A percentile compares a stretch with the other conserved stretches of the same genome.
Evolutionary conservation across 2,329 filamentous ascomycete species (phyloP).

Genomic region (Aureobasidium sp.): DNA sequence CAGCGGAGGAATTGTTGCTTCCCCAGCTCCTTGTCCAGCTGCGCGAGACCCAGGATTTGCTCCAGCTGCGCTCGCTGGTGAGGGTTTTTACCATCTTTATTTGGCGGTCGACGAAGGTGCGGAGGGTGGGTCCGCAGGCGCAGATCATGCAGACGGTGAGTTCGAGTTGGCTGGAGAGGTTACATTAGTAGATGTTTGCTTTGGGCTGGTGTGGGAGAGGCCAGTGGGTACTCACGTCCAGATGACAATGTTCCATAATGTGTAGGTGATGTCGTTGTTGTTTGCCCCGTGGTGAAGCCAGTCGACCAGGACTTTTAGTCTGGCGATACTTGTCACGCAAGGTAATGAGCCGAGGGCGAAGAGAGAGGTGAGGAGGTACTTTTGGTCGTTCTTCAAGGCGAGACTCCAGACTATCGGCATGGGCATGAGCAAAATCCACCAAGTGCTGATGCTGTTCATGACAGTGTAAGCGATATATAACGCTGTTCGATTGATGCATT

Average conservation of each 20-base stretch:
- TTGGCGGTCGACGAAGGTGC: conserved; percentile 13
- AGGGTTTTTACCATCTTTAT: conserved; percentile 7
- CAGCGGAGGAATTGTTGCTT: not conserved
- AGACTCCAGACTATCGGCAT: conserved; percentile 12
- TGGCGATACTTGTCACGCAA: conserved; percentile 6
- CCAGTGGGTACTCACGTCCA: not conserved
- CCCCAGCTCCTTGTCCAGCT: conserved; percentile 2
- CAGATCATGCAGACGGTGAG: conserved; percentile 15
- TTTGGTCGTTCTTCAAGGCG: conserved; percentile 45
- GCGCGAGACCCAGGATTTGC: not conserved
- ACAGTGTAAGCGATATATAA: conserved; percentile 13
- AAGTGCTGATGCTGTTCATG: conserved; percentile 11
- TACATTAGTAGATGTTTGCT: not conserved
- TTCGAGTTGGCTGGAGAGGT: not conserved
- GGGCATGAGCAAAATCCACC: conserved; percentile 9
- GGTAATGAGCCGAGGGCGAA: conserved; percentile 40
- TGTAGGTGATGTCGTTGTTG: conserved; percentile 1
- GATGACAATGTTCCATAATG: not conserved
- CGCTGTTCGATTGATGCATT: conserved; percentile 10
- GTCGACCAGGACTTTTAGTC: not conserved
- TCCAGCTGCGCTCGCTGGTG: not conserved
- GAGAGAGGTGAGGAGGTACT: conserved; percentile 40
- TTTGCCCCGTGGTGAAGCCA: not conserved
- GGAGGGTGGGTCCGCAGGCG: conserved; percentile 10
- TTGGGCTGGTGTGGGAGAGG: no score